Evolutionary conservation across 441 rosid species (phyloP).

Genomic region (Pelargonium fulgidum): DNA sequence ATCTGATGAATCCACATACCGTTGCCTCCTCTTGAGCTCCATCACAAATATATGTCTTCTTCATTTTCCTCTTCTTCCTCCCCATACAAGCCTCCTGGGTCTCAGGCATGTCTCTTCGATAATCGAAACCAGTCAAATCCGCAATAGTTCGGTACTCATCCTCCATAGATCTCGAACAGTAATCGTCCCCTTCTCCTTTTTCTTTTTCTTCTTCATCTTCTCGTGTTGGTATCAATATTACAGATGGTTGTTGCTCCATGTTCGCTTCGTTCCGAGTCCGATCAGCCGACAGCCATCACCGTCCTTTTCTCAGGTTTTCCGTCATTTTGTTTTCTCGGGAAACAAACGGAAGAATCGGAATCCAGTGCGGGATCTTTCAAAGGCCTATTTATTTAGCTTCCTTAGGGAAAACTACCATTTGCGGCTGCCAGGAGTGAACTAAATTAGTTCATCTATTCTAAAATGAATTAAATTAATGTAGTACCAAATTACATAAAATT

Average conservation of each 20-base stretch:
- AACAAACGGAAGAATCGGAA: no score
- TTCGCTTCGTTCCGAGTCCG: neutral
- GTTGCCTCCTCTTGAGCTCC: conserved; percentile 8
- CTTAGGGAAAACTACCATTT: no score
- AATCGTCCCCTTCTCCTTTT: no score
- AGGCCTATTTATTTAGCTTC: no score
- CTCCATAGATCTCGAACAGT: neutral
- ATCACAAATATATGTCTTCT: neutral
- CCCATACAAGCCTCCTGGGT: neutral
- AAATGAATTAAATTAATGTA: no score
- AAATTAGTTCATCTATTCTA: no score
- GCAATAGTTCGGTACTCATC: neutral
- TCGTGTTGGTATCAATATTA: neutral
- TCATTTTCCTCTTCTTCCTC: neutral
- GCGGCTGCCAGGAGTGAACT: no score
- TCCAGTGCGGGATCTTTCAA: no score
- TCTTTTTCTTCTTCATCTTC: neutral
- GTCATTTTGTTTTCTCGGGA: no score
- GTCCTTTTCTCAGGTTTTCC: neutral
- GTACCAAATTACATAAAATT: no score
- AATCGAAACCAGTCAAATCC: neutral
- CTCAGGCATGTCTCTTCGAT: neutral
- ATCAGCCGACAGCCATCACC: neutral
- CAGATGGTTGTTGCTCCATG: conserved; percentile 1
- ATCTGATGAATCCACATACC: neutral